Evolutionary conservation across 2,329 filamentous ascomycete genomes (phyloP).

Genomic region (Ophiocordyceps sinensis): DNA sequence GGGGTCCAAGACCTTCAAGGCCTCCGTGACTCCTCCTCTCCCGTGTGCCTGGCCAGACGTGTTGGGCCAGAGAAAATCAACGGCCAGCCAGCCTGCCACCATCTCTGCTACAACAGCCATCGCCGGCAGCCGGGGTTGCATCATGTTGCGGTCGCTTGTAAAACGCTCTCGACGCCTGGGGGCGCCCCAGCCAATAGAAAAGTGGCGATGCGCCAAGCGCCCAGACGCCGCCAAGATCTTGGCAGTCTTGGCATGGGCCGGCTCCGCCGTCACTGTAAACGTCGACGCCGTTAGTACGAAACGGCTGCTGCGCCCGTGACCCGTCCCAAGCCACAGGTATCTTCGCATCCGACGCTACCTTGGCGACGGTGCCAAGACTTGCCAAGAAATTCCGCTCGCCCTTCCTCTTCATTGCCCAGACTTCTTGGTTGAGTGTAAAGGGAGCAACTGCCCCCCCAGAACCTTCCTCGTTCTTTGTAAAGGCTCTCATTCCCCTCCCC

Average conservation of each 20-base stretch:
- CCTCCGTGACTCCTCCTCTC: no score
- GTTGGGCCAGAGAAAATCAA: no score
- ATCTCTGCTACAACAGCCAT: no score
- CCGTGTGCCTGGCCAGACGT: no score
- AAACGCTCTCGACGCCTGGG: no score
- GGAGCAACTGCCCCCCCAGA: slow-evolving; percentile 16
- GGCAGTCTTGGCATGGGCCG: slow-evolving; percentile 18
- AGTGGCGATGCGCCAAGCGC: slow-evolving; percentile 16
- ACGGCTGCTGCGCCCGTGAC: neutral
- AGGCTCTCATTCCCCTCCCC: neutral
- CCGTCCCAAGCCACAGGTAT: neutral
- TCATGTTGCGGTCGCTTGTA: no score
- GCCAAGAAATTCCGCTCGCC: slow-evolving; percentile 25
- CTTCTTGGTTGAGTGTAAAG: slow-evolving; percentile 21
- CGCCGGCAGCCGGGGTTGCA: no score
- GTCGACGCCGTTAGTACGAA: slow-evolving; percentile 8
- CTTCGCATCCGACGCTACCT: slow-evolving; percentile 7
- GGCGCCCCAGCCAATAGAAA: slow-evolving; percentile 13
- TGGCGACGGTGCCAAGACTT: slow-evolving; percentile 12
- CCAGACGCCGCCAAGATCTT: slow-evolving; percentile 24
- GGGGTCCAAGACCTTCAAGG: no score
- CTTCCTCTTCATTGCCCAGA: slow-evolving; percentile 17
- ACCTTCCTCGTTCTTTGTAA: slow-evolving; percentile 2
- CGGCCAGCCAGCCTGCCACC: no score
- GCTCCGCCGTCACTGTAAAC: slow-evolving; percentile 11